A percentile compares a stretch with the other conserved stretches of the same genome.
These are phyloP conservation scores for Dioszegia hungarica DNA, from an alignment of 768 basidiomycete species.

Conservation along the genomic window DNA sequence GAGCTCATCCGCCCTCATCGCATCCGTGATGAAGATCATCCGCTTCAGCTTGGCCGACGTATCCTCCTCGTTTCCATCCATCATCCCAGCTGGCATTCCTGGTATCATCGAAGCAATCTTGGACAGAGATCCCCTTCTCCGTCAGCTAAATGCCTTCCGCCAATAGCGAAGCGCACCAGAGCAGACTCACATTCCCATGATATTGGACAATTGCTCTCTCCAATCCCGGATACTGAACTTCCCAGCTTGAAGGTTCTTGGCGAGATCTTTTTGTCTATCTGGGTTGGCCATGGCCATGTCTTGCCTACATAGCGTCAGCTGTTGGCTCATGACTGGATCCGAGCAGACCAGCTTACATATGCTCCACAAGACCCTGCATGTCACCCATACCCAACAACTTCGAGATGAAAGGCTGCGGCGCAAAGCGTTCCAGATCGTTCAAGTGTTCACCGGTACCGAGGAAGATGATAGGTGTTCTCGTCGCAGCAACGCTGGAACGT, in stretches of 20 bases:
- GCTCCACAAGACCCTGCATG: constrained; percentile 94
- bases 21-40: constrained; percentile 97
- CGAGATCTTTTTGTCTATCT: constrained; percentile 96
- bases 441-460: constrained; percentile 96
- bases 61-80: constrained; percentile 86
- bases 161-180: not conserved
- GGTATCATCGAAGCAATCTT: constrained; percentile 99
- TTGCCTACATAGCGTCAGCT: constrained; percentile 54
- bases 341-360: constrained; percentile 57
- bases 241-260: constrained; percentile 87
- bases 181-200: constrained; percentile 87
- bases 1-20: constrained; percentile 88
- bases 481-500: constrained; percentile 78
- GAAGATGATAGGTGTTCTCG: constrained; percentile 97
- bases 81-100: constrained; percentile 82
- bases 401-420: constrained; percentile 94
- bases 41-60: constrained; percentile 85
- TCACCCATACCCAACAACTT: constrained; percentile 94
- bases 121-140: constrained; percentile 85
- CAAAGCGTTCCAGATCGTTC: constrained; percentile 92
- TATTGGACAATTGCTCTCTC: constrained; percentile 93
- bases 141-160: not conserved
- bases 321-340: too few relatives aligned
- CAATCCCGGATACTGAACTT: constrained; percentile 95
- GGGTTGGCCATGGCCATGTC: constrained; percentile 89